Evolutionary conservation across 768 basidiomycete species (phyloP), one percentile per base, ranked within the genome.

Genomic region (Suillus plorans): DNA sequence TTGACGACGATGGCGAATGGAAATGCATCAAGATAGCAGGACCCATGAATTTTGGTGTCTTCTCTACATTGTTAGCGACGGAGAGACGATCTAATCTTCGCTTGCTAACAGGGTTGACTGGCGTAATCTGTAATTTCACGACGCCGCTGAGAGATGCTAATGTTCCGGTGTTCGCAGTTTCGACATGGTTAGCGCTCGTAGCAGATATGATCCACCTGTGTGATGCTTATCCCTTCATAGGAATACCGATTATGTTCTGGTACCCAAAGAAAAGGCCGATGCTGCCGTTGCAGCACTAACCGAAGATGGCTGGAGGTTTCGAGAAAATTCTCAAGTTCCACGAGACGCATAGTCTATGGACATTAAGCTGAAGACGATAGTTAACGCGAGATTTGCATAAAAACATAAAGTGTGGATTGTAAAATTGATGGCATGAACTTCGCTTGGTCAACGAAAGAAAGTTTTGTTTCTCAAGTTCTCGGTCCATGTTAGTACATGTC

Each of bases 191-290:
- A 65, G 79, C 65, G 22, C 34, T 42, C 20, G 31, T 31, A 59
- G 37, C 20, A 20, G 37, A 53, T 60, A 22, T 22, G 6, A 52
- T 50, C 20, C 20, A 12, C 25, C n/a, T 5, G n/a, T n/a, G 16
- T 45, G 37, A 47, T 55, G 37, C 37, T 60, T 25, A 25, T 20
- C 42, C 31, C 25, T 49, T 49, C 57, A 39, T 25, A 89, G 87
- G 87, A 86, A 88, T 72, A 89, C 88, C 6, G 88, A 89, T 70
- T 88, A 86, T 70, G 76, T 89, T 13, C 73, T 89, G 31, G 82
- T 90, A 25, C 83, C 85, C 18, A 77, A 74, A 61, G 80, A 77
- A 39, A 79, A 79, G 70, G 68, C 80, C 9, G 68, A 71, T 31
- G 74, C 77, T 25, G 86, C 85, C 7, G 74, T 83, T 5, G 63